Evolutionary conservation across 768 basidiomycete genomes (phyloP).

Genomic region (Macrocybe gigantea): DNA sequence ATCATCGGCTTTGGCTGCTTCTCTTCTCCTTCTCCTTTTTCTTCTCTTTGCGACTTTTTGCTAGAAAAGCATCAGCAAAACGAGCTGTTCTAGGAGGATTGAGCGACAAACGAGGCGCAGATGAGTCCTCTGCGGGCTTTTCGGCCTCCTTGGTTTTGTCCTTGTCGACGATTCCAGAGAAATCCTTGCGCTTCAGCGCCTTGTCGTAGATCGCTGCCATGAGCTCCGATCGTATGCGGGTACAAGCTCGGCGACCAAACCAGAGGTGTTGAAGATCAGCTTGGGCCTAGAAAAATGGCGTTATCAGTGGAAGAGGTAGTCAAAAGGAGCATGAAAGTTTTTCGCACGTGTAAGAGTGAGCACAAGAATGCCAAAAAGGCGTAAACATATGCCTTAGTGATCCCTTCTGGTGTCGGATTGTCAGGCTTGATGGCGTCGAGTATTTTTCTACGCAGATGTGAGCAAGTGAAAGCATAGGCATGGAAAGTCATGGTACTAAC

Average conservation of each 20-base stretch:
- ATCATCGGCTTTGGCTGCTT: slow-evolving; percentile 40
- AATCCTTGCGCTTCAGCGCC: slow-evolving; percentile 76
- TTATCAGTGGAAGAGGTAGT: background rate
- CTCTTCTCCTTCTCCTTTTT: slow-evolving; percentile 32
- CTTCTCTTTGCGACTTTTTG: slow-evolving; percentile 5
- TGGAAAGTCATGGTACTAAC: slow-evolving; percentile 24
- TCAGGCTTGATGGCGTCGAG: slow-evolving; percentile 26
- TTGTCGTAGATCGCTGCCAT: slow-evolving; percentile 90
- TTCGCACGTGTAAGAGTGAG: slow-evolving; percentile 45
- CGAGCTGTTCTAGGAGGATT: too few relatives aligned
- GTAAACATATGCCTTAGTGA: slow-evolving; percentile 66
- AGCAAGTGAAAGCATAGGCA: slow-evolving; percentile 6
- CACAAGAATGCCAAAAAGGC: slow-evolving; percentile 71
- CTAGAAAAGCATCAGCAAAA: background rate
- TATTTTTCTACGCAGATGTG: slow-evolving; percentile 27
- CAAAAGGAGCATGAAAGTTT: background rate
- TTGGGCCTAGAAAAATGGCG: slow-evolving; percentile 34
- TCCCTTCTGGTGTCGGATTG: slow-evolving; percentile 42
- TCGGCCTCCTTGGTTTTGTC: slow-evolving; percentile 20
- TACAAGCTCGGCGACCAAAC: slow-evolving; percentile 71
- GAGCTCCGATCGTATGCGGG: slow-evolving; percentile 69
- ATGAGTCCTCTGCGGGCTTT: slow-evolving; percentile 12
- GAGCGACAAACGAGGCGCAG: too few relatives aligned
- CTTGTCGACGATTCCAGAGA: slow-evolving; percentile 66
- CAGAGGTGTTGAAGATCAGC: slow-evolving; percentile 74